phyloP scores from a whole-genome alignment of 2,329 filamentous ascomycete genomes.

The Elsinoe perseae region DNA sequence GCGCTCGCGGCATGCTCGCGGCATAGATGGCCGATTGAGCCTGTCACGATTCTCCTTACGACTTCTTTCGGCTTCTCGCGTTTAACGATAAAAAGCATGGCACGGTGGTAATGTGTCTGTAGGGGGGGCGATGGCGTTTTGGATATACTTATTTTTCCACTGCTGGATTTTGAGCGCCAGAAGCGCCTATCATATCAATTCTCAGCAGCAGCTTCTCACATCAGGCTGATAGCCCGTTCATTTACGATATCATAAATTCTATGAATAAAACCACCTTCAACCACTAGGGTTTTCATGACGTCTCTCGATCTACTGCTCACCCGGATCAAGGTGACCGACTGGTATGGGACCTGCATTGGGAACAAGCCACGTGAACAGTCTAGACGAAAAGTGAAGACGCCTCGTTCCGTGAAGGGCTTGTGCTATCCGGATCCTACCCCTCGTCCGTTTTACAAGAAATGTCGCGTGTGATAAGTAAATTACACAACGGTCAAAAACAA shows the following conservation, averaged over 20 bases:
- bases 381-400: not conserved
- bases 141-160: not conserved
- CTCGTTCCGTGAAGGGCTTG: not conserved
- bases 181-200: not conserved
- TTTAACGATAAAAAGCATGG: slow-evolving; percentile 15
- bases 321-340: not conserved
- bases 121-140: slow-evolving; percentile 12
- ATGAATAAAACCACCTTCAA: not conserved
- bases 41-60: not conserved
- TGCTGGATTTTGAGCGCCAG: slow-evolving; percentile 12
- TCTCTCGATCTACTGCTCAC: too few species aligned
- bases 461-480: not conserved
- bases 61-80: slow-evolving; percentile 3
- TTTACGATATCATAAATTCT: not conserved
- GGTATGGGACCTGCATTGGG: not conserved
- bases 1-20: slow-evolving; percentile 20
- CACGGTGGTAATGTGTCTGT: slow-evolving; percentile 14
- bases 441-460: not conserved
- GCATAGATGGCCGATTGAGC: slow-evolving; percentile 13
- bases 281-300: not conserved
- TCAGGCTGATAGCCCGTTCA: not conserved
- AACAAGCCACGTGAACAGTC: not conserved
- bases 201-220: not conserved
- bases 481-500: slow-evolving; percentile 2
- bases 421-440: not conserved